Evolutionary conservation across 768 basidiomycete species (phyloP).

Genomic region (Termitomyces sp.): DNA sequence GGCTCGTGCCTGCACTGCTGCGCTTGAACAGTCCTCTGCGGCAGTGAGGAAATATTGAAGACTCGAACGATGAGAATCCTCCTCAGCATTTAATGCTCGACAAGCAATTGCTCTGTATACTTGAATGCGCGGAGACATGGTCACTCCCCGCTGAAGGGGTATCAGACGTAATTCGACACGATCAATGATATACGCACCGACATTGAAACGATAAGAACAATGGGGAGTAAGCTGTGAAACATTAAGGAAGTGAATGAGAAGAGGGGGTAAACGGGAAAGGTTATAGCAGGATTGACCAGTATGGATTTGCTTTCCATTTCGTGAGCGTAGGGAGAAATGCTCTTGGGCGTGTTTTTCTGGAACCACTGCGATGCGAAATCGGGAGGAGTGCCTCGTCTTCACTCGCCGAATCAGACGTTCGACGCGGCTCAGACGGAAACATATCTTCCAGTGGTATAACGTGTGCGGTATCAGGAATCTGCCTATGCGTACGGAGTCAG

Average conservation of each 20-base stretch:
- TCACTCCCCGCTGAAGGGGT: slow-evolving; percentile 65
- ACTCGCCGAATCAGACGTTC: neutral
- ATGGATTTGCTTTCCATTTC: slow-evolving; percentile 38
- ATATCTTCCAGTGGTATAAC: slow-evolving; percentile 10
- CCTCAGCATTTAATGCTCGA: slow-evolving; percentile 37
- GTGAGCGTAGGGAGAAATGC: slow-evolving; percentile 16
- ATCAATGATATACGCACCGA: slow-evolving; percentile 42
- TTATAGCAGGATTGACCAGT: slow-evolving; percentile 33
- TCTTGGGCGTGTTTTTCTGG: slow-evolving; percentile 9
- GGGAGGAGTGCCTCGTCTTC: slow-evolving; percentile 22
- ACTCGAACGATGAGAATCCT: slow-evolving; percentile 18
- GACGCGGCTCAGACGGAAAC: neutral
- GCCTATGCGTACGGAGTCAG: slow-evolving; percentile 1
- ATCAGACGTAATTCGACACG: slow-evolving; percentile 9
- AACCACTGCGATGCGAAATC: slow-evolving; percentile 5
- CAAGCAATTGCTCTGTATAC: slow-evolving; percentile 80
- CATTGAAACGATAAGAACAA: slow-evolving; percentile 62
- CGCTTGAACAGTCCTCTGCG: slow-evolving; percentile 30
- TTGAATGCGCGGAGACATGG: slow-evolving; percentile 74
- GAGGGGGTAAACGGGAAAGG: neutral
- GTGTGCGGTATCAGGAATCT: slow-evolving; percentile 2
- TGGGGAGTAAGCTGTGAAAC: slow-evolving; percentile 62
- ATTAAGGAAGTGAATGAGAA: slow-evolving; percentile 1
- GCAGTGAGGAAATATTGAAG: slow-evolving; percentile 12
- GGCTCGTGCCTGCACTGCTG: slow-evolving; percentile 64